Conservation (phyloP, 306 rosid species). For the Prunus dulcis region DNA sequence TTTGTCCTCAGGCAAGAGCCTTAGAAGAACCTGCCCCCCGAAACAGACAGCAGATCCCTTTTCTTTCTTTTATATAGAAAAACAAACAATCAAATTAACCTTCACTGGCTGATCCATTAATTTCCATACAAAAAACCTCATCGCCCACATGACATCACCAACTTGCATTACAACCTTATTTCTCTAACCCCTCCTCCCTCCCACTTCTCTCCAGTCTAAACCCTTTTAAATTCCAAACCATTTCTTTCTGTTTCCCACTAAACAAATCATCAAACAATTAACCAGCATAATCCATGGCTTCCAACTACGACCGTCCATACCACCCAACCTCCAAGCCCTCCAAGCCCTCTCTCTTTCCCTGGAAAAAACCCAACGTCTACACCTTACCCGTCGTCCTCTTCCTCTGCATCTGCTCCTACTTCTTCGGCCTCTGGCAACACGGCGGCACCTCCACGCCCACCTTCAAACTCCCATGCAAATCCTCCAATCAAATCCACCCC, state of each 20-base stretch:
- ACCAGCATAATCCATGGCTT: constrained; percentile 11
- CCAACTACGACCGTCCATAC: constrained; percentile 25
- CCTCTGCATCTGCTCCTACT: constrained; percentile 58
- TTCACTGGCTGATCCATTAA: no score
- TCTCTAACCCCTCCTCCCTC: neutral
- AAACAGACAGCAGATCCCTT: no score
- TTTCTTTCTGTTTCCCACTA: neutral
- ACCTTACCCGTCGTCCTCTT: constrained; percentile 37
- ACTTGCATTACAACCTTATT: neutral
- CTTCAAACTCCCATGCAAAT: constrained; percentile 12
- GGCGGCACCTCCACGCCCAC: constrained; percentile 1
- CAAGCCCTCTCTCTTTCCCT: constrained; percentile 25
- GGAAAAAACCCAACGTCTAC: constrained; percentile 45
- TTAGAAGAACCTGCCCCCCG: no score
- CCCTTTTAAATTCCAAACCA: neutral
- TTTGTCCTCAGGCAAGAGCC: neutral
- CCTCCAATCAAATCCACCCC: neutral
- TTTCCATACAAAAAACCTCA: no score
- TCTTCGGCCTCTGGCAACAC: constrained; percentile 48
- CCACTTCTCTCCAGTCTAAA: neutral
- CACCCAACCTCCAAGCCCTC: constrained; percentile 48
- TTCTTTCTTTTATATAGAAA: no score
- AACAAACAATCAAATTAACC: no score
- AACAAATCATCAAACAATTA: neutral
- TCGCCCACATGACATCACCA: neutral